A percentile compares a stretch with the other conserved stretches of the same genome.
Evolutionary conservation across 805 yeast genomes (phyloP).

Genomic region (Wickerhamiella galacta): DNA sequence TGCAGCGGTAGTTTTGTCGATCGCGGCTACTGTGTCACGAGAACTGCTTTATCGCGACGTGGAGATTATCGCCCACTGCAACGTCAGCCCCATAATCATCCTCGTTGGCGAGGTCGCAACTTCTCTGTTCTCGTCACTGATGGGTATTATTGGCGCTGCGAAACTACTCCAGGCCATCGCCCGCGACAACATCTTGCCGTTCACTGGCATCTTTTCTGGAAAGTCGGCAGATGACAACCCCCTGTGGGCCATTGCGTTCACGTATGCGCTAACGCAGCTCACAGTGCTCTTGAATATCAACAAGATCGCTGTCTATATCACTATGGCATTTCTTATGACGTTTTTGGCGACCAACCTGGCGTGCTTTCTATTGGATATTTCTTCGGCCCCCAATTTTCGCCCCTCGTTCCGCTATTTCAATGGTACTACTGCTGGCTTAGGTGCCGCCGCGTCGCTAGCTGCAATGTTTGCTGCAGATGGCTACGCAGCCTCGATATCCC

Average conservation of each 20-base stretch:
- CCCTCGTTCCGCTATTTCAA: slow-evolving; percentile 86
- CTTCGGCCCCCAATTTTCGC: slow-evolving; percentile 95
- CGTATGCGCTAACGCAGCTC: slow-evolving; percentile 71
- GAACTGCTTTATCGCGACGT: slow-evolving; percentile 60
- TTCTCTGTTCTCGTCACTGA: slow-evolving; percentile 78
- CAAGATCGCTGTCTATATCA: slow-evolving; percentile 84
- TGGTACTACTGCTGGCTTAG: slow-evolving; percentile 63
- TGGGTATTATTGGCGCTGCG: slow-evolving; percentile 94
- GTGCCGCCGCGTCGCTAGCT: slow-evolving; percentile 47
- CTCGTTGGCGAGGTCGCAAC: slow-evolving; percentile 85
- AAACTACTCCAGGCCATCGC: slow-evolving; percentile 83
- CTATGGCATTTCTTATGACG: slow-evolving; percentile 95
- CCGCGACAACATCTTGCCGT: slow-evolving; percentile 76
- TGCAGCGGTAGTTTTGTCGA: slow-evolving; percentile 58
- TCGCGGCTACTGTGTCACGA: slow-evolving; percentile 72
- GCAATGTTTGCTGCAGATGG: slow-evolving; percentile 97
- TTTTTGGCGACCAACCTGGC: slow-evolving; percentile 89
- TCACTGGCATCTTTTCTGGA: slow-evolving; percentile 43
- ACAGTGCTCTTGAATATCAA: slow-evolving; percentile 83
- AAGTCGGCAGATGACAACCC: slow-evolving; percentile 37
- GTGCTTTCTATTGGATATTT: slow-evolving; percentile 70
- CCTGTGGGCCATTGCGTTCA: slow-evolving; percentile 44
- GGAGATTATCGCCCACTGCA: slow-evolving; percentile 72
- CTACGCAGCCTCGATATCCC: slow-evolving; percentile 61
- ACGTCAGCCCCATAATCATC: slow-evolving; percentile 47